Base-by-base conservation (phyloP, 495 filamentous ascomycete species). In the Bathelium albidoporum region DNA sequence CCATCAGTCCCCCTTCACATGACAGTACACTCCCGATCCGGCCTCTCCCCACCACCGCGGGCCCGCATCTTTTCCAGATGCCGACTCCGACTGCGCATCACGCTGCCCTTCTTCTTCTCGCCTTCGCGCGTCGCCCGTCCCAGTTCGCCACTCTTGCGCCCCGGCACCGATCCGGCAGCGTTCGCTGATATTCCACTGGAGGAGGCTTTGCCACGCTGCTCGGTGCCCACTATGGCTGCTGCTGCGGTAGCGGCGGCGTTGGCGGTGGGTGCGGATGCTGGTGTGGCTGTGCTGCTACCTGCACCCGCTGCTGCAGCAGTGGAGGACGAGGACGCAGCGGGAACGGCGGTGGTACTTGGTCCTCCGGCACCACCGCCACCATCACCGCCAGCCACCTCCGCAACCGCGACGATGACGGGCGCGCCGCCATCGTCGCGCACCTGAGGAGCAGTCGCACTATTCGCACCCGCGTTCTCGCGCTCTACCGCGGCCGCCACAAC, bases 11-110 rank as follows among this genome's bases (percentile, higher is more conserved):
- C 10, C 10, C 10, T 9, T 77, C 72, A 85, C 79, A 85, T 83
- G 44, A 85, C 72, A 32, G 75, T 66, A 75, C 90, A 95, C 71
- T 93, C 89, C 58, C 89, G 78, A 60, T 95, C 90, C 9, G 84
- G 83, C 55, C 62, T 55, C 61, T 75, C 77, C 26, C 68, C 68
- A 65, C 75, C 78, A 16, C 60, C 65, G 53, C 78, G 80, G 14
- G 71, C 71, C 62, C 75, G 78, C 41, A 74, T 75, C 12, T 73
- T 70, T 32, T 71, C 70, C 59, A 67, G 63, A 61, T 65, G 62
- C 58, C 62, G 64, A 45, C 70, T 82, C 18, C 76, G 62, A 59
- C 66, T 78, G 63, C 80, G 77, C 43, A 71, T 73, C 66, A 32
- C 52, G 52, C 77, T 71, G 64, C 77, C 73, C 70, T 76, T 78